Evolutionary conservation across 345 rosid species (phyloP), one percentile per base, ranked within the genome.

Genomic region (Citropsis articulata): DNA sequence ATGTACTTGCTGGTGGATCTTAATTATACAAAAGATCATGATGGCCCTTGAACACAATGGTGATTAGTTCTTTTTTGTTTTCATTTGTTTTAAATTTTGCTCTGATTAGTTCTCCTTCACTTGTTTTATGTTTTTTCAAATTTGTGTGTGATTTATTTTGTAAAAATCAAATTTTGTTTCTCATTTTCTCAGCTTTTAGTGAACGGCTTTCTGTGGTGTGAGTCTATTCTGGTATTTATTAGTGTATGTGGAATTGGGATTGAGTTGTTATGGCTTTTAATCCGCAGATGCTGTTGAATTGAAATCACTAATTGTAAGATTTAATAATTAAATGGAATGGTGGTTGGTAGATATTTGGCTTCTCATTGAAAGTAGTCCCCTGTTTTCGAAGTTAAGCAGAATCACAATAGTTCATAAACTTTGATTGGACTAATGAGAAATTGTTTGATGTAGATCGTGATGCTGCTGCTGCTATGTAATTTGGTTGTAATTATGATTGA

Each of bases 11-110:
- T 72, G 79, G 88, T 77, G 73, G 86, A 83, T 88, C 89, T 81
- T 82, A 79, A 84, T 84, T 83, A 84, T 66, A 69, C 66, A 55
- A 76, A 69, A 70, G 86, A 85, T 83, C 90, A 83, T 80, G 88
- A 87, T 88, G 92, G 86, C 91, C 85, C 87, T 87, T 82, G 91
- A 88, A 75, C 79, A 85, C 80, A 87, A 88, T 88, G 93, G 93
- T 89, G 7, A 9, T 69, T 31, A 5, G 35, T 74, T 42, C 25
- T 45, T 64, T 35, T 25, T 24, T 21, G 3, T 36, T n/a, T 53
- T 70, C 25, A 36, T 24, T 71, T 5, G 25, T 65, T 53, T 50
- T 60, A 13, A 45, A 45, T 82, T 48, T 31, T 71, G 77, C 53
- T 82, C 67, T 25, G 5, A 33, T 19, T 21, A 38, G 56, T 30